phyloP scores from a whole-genome alignment of 225 moss, liverwort and hornwort genomes.

The Sphagnum contortum region DNA sequence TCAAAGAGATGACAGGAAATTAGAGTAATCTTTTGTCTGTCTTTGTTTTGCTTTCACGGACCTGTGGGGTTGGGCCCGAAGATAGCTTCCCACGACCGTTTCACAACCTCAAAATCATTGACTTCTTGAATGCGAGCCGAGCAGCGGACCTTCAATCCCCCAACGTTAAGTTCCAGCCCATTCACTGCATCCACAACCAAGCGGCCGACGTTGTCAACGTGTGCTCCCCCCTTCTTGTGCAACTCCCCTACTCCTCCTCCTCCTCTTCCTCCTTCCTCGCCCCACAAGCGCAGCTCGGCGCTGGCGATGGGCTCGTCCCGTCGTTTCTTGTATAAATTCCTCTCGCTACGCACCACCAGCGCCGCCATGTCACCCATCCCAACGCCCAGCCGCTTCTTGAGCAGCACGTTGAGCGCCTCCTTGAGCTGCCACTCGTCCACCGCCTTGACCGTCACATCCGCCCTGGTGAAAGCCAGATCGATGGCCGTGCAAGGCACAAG shows the following conservation, averaged over 20 bases:
- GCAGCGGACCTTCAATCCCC: conserved; percentile 48
- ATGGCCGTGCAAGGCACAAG: conserved; percentile 41
- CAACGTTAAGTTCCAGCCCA: conserved; percentile 40
- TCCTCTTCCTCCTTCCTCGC: conserved; percentile 3
- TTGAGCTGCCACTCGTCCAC: conserved; percentile 62
- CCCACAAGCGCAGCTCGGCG: conserved; percentile 41
- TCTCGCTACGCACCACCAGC: conserved; percentile 38
- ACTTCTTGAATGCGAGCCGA: conserved; percentile 24
- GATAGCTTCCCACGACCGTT: conserved; percentile 34
- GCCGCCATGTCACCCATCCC: conserved; percentile 35
- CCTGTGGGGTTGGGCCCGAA: conserved; percentile 2
- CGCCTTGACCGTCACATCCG: conserved; percentile 46
- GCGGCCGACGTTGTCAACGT: conserved; percentile 18
- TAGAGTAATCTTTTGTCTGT: no score
- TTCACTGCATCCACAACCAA: conserved; percentile 27
- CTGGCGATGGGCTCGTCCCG: conserved; percentile 47
- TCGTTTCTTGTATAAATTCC: conserved; percentile 41
- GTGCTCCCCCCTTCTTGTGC: background rate
- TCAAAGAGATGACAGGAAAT: no score
- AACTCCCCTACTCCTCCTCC: background rate
- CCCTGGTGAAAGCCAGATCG: conserved; percentile 36
- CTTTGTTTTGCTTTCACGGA: no score
- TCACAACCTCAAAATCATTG: conserved; percentile 29
- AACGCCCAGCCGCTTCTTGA: conserved; percentile 40
- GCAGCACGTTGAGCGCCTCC: conserved; percentile 28